Conservation (phyloP, 345 rosid species). For the Aegle marmelos region DNA sequence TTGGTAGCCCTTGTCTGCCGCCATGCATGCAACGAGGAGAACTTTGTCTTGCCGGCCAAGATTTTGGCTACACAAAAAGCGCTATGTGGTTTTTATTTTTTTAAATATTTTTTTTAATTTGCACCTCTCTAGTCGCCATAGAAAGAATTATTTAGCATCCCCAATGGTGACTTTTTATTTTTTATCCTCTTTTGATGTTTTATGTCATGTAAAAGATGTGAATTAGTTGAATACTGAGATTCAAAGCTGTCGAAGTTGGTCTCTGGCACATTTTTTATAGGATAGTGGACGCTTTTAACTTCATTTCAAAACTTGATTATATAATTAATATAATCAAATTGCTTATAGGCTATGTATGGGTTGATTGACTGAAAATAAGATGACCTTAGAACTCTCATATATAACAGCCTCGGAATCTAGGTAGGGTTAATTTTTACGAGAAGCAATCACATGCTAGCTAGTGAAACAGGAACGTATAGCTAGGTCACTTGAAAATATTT, state of each 20-base stretch:
- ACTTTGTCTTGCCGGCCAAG: constrained; percentile 24
- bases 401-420: neutral
- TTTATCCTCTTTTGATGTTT: neutral
- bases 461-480: neutral
- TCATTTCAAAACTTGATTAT: neutral
- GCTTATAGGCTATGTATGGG: neutral
- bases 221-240: neutral
- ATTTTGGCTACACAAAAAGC: constrained; percentile 1
- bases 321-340: neutral
- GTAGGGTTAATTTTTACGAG: neutral
- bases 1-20: constrained; percentile 53
- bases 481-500: neutral
- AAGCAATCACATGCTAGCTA: neutral
- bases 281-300: constrained; percentile 8
- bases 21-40: constrained; percentile 53
- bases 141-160: neutral
- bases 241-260: constrained; percentile 17
- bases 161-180: neutral
- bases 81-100: neutral
- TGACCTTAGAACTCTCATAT: too few relatives aligned
- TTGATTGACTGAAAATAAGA: constrained; percentile 2
- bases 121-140: constrained; percentile 13
- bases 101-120: neutral
- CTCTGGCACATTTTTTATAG: constrained; percentile 21
- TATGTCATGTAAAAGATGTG: neutral